These are phyloP conservation scores for Passalora sequoiae DNA, from an alignment of 2,329 filamentous ascomycete genomes.

Conservation along the genomic window DNA sequence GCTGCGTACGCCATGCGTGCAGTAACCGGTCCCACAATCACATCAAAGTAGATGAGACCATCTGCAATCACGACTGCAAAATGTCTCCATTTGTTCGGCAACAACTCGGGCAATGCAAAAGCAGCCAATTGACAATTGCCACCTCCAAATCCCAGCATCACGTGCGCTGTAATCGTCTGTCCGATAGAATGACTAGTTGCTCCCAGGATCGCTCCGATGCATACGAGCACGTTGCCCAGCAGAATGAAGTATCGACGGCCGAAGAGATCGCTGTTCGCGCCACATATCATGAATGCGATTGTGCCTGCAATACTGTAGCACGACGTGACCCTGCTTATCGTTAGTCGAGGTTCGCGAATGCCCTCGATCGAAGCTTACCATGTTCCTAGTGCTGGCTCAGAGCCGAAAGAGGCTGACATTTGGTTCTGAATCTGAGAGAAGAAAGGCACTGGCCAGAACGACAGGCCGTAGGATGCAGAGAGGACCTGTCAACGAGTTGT, in stretches of 20 bases:
- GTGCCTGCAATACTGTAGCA: constrained; percentile 7
- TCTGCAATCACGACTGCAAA: constrained; percentile 24
- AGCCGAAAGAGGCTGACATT: constrained; percentile 6
- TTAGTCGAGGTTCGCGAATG: not conserved
- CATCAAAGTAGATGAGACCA: constrained; percentile 40
- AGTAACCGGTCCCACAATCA: constrained; percentile 45
- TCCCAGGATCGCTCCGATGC: constrained; percentile 2
- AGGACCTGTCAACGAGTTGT: constrained; percentile 2
- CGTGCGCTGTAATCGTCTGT: constrained; percentile 9
- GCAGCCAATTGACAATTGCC: constrained; percentile 20
- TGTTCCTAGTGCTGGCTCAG: constrained; percentile 3
- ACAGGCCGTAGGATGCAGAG: constrained; percentile 9
- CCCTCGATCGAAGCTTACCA: constrained; percentile 1
- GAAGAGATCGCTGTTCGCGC: constrained; percentile 11
- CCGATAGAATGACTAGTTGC: not conserved
- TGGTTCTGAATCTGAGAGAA: constrained; percentile 7
- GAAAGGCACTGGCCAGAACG: constrained; percentile 10
- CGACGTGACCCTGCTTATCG: constrained; percentile 3
- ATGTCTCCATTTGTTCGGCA: constrained; percentile 25
- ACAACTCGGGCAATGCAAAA: constrained; percentile 12
- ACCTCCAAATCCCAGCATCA: constrained; percentile 20
- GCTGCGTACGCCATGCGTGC: constrained; percentile 37
- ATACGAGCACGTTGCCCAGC: constrained; percentile 4
- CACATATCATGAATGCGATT: constrained; percentile 13
- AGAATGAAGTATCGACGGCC: constrained; percentile 12